Evolutionary conservation across 2,329 filamentous ascomycete genomes (phyloP).

Genomic region (Beauveria pseudobassiana): DNA sequence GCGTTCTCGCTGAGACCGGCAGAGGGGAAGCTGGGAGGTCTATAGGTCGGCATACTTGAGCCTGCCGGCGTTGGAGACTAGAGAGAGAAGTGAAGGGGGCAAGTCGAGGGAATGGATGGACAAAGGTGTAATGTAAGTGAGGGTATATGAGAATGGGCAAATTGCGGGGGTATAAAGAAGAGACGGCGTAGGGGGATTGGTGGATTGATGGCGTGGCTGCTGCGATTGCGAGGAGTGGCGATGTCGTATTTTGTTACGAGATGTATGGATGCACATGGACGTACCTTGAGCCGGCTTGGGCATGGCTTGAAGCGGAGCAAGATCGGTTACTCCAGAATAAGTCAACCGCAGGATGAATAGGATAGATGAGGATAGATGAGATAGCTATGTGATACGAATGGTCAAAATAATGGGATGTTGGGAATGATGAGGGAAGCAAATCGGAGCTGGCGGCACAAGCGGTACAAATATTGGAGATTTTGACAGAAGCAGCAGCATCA

Average conservation of each 20-base stretch:
- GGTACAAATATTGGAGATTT: too few relatives aligned
- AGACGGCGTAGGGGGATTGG: background rate
- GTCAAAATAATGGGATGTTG: too few relatives aligned
- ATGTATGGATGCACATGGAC: background rate
- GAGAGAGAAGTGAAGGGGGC: slow-evolving; percentile 13
- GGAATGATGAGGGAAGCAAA: too few relatives aligned
- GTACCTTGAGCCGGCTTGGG: slow-evolving; percentile 10
- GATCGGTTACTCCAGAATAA: background rate
- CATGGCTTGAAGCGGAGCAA: background rate
- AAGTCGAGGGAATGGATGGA: background rate
- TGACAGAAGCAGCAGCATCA: too few relatives aligned
- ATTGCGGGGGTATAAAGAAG: slow-evolving; percentile 4
- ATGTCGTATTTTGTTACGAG: slow-evolving; percentile 1
- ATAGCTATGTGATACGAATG: too few relatives aligned
- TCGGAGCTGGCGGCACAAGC: too few relatives aligned
- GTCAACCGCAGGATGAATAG: background rate
- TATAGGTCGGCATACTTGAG: slow-evolving; percentile 64
- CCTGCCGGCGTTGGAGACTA: slow-evolving; percentile 29
- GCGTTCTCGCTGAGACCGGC: slow-evolving; percentile 48
- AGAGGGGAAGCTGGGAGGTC: slow-evolving; percentile 68
- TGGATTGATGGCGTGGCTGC: slow-evolving; percentile 10
- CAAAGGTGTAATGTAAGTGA: background rate
- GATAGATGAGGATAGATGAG: too few relatives aligned
- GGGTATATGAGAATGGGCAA: background rate
- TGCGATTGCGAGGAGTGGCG: background rate